Evolutionary conservation across 108 stramenopile genomes (phyloP), one percentile per base, ranked within the genome.

Genomic region (Nitzschia putrida): DNA sequence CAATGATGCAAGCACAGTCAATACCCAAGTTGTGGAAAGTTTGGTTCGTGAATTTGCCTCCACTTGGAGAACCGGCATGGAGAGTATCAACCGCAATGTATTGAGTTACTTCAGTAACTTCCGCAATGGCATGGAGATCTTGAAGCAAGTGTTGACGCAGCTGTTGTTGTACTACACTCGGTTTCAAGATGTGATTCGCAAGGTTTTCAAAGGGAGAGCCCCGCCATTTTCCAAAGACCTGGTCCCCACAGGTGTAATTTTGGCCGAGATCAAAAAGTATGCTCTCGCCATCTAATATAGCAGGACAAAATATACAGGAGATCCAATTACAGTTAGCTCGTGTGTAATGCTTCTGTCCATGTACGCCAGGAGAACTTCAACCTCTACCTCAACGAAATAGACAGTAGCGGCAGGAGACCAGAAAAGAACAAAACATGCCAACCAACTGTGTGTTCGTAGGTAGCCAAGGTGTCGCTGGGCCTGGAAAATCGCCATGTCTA

Each of bases 131-230:
- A 97, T 97, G 97, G 99, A 98, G 65, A 95, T 99, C 61, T 80
- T 99, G 42, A 99, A 99, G 84, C 96, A 98, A 81, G 95, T 96
- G 14, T 72, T 98, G 61, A 97, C 97, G 40, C 97, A 98, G 74
- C 77, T 98, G 23, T 85, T 99, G 3, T 72, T 98, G 40, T 98
- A 98, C 76, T 98, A 98, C 81, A 97, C 97, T 20, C 72, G 99
- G n/a, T 98, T 99, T 71, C 97, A 97, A 68, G 95, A 95, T 80
- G 80, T 96, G 44, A 91, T 98, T 72, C 85, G 92, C 39, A 95
- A 91, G 75, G 82, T 89, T 29, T 94, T 86, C 86, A 82, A 87
- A 59, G 79, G 70, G 39, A 84, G 86, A 51, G 86, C 91, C 20
- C 97, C 97, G 3, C 69, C 92, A 13, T 98, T 98, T 72, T 85